Evolutionary conservation across 1,284 basidiomycete species (phyloP).

Genomic region (Pseudozyma sp.): DNA sequence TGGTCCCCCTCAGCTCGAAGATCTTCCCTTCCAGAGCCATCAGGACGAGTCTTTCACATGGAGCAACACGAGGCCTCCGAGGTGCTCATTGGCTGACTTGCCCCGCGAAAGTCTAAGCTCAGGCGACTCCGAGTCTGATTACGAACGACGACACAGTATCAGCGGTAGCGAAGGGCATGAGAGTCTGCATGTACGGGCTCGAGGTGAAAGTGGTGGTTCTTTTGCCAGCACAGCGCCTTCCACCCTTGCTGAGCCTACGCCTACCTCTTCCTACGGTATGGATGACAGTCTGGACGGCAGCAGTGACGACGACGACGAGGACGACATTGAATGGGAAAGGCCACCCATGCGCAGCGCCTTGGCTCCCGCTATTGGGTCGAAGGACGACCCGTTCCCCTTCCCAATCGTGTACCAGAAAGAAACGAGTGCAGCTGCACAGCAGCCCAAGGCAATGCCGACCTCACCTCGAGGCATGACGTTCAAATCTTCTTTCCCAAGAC

Average conservation of each 20-base stretch:
- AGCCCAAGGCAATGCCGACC: background rate
- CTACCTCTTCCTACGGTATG: background rate
- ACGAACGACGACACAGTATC: constrained; percentile 22
- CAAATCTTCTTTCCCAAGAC: background rate
- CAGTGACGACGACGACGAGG: constrained; percentile 14
- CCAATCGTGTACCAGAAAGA: too few species aligned
- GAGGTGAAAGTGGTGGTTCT: constrained; percentile 11
- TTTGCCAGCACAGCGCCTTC: constrained; percentile 15
- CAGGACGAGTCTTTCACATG: background rate
- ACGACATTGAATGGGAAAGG: constrained; percentile 28
- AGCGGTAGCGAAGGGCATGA: constrained; percentile 22
- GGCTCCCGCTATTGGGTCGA: too few species aligned
- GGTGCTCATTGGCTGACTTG: constrained; percentile 7
- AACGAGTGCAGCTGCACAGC: too few species aligned
- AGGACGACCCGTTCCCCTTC: too few species aligned
- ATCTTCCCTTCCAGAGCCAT: constrained; percentile 1
- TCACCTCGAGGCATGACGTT: too few species aligned
- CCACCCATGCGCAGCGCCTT: background rate
- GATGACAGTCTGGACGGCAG: background rate
- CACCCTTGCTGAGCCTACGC: constrained; percentile 3
- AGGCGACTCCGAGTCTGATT: constrained; percentile 11
- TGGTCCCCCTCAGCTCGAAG: constrained; percentile 6
- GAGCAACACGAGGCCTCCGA: background rate
- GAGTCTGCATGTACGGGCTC: background rate
- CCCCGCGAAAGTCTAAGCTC: constrained; percentile 27